phyloP scores from a whole-genome alignment of 2,329 filamentous ascomycete genomes.

The Claviceps maximensis region DNA sequence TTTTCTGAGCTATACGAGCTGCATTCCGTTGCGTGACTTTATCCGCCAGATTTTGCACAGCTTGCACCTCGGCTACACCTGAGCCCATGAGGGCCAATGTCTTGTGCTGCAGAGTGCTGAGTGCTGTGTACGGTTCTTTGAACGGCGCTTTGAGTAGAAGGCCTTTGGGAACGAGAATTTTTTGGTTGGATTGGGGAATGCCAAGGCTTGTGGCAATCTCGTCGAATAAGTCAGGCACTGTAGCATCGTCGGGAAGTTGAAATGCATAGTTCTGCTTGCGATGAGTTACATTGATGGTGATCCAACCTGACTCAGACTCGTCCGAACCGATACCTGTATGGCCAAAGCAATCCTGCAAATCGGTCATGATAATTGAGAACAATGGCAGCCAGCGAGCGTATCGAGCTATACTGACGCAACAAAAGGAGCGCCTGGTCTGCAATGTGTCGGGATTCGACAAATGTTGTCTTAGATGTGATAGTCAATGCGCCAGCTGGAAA shows the following conservation, averaged over 20 bases:
- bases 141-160: constrained; percentile 53
- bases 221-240: constrained; percentile 44
- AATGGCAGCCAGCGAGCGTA: background rate
- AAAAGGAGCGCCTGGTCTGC: background rate
- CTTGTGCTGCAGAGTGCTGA: constrained; percentile 37
- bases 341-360: background rate
- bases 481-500: background rate
- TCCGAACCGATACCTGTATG: background rate
- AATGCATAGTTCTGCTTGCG: constrained; percentile 32
- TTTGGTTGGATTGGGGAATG: constrained; percentile 52
- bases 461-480: background rate
- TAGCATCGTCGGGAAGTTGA: constrained; percentile 30
- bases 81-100: constrained; percentile 55
- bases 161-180: constrained; percentile 52
- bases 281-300: constrained; percentile 33
- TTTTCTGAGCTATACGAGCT: constrained; percentile 21
- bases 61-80: constrained; percentile 44
- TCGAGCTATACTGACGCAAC: background rate
- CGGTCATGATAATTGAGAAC: background rate
- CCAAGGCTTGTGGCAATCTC: constrained; percentile 41
- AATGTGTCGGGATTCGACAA: background rate
- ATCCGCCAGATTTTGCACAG: constrained; percentile 36
- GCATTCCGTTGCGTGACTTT: constrained; percentile 34
- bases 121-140: constrained; percentile 39
- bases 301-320: constrained; percentile 13